These are phyloP conservation scores for Gymnopilus dilepis DNA, from an alignment of 768 basidiomycete genomes.

Conservation along the genomic window DNA sequence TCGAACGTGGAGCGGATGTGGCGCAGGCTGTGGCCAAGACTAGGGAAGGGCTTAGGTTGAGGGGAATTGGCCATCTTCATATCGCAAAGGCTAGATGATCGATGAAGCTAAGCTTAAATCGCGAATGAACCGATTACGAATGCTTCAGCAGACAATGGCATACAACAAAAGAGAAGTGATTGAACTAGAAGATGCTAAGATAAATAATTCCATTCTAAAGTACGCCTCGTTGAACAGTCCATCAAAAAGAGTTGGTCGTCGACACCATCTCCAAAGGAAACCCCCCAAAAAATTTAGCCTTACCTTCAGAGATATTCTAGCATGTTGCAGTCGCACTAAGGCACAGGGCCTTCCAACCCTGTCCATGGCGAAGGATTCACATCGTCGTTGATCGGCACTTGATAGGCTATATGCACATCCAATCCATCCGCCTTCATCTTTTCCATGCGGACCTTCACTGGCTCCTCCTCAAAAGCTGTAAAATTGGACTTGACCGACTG, in stretches of 20 bases:
- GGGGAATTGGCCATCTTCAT: slow-evolving; percentile 16
- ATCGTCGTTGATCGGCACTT: slow-evolving; percentile 29
- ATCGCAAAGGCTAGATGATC: slow-evolving; percentile 7
- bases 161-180: not conserved
- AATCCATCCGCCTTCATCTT: slow-evolving; percentile 27
- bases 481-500: slow-evolving; percentile 31
- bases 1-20: not conserved
- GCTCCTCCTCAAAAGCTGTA: slow-evolving; percentile 29
- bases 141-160: not conserved
- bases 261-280: too few relatives aligned
- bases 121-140: too few relatives aligned
- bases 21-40: not conserved
- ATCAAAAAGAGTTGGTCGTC: too few relatives aligned
- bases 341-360: slow-evolving; percentile 25
- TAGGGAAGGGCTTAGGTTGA: not conserved
- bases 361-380: slow-evolving; percentile 37
- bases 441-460: slow-evolving; percentile 23
- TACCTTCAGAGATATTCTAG: too few relatives aligned
- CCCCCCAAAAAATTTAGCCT: too few relatives aligned
- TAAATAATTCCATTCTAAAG: too few relatives aligned
- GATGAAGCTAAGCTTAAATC: not conserved
- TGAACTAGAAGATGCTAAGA: not conserved
- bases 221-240: too few relatives aligned
- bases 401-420: slow-evolving; percentile 29
- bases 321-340: too few relatives aligned